Evolutionary conservation across 345 rosid species (phyloP).

Genomic region (Boechera retrofracta): DNA sequence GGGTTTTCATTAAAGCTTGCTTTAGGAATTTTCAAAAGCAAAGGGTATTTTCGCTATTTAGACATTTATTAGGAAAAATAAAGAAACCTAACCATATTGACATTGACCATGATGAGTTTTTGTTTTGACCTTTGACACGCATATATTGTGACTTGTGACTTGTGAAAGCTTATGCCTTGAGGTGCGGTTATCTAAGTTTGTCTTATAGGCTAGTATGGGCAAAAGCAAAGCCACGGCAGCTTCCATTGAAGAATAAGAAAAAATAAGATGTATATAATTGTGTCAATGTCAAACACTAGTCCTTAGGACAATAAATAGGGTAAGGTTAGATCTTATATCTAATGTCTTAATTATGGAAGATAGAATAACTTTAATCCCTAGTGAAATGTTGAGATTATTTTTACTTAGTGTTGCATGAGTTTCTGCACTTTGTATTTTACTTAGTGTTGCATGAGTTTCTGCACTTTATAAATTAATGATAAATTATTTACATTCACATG

Average conservation of each 20-base stretch:
- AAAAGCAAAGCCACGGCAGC: constrained; percentile 32
- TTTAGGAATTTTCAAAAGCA: constrained; percentile 44
- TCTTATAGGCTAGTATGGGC: constrained; percentile 20
- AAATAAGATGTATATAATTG: not conserved
- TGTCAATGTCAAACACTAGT: constrained; percentile 34
- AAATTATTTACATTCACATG: not conserved
- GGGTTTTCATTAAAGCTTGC: constrained; percentile 47
- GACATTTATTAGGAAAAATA: constrained; percentile 21
- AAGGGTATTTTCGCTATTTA: constrained; percentile 47
- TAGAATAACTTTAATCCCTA: constrained; percentile 10
- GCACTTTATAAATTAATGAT: not conserved
- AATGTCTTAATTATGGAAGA: constrained; percentile 1
- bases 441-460: constrained; percentile 30
- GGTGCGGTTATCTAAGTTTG: constrained; percentile 45
- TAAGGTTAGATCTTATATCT: constrained; percentile 23
- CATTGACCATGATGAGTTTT: constrained; percentile 43
- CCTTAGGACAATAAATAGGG: constrained; percentile 13
- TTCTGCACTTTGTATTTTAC: constrained; percentile 17
- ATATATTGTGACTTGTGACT: constrained; percentile 41
- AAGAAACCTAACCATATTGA: constrained; percentile 45
- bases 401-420: constrained; percentile 26
- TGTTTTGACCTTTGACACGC: constrained; percentile 43
- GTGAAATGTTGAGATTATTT: constrained; percentile 7
- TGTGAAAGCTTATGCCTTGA: constrained; percentile 44
- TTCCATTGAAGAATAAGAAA: constrained; percentile 20